phyloP scores from a whole-genome alignment of 208 protist species.

The Acanthamoeba sp. region DNA sequence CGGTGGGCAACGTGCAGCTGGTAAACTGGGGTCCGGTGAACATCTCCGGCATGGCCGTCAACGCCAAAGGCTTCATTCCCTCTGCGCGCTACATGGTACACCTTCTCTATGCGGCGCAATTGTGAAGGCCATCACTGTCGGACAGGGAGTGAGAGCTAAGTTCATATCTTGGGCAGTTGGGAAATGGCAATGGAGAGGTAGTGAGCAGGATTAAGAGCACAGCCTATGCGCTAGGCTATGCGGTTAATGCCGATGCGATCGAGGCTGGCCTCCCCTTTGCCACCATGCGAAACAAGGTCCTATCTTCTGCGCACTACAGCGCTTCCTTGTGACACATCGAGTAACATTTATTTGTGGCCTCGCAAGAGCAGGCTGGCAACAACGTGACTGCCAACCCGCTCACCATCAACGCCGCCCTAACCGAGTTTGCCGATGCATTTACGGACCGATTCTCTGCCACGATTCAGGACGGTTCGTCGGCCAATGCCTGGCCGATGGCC shows the following conservation, averaged over 20 bases:
- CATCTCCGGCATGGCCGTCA: neutral
- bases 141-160: no score
- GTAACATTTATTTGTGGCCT: no score
- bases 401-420: neutral
- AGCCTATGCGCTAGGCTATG: slow-evolving; percentile 38
- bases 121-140: no score
- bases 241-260: slow-evolving; percentile 8
- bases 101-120: no score
- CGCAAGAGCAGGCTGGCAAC: neutral
- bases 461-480: slow-evolving; percentile 1
- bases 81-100: neutral
- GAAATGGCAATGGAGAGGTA: neutral
- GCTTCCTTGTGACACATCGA: no score
- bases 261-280: neutral
- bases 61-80: slow-evolving; percentile 27
- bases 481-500: slow-evolving; percentile 56
- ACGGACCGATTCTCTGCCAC: neutral
- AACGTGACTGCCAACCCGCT: slow-evolving; percentile 10
- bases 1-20: neutral
- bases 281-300: slow-evolving; percentile 31
- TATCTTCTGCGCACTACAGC: neutral
- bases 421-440: slow-evolving; percentile 20
- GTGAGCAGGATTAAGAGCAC: neutral
- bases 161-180: no score
- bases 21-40: slow-evolving; percentile 25